Percentiles rank a stretch among this genome's conserved stretches.
Conservation (phyloP, 805 yeast species). For the Pichia heedii region DNA sequence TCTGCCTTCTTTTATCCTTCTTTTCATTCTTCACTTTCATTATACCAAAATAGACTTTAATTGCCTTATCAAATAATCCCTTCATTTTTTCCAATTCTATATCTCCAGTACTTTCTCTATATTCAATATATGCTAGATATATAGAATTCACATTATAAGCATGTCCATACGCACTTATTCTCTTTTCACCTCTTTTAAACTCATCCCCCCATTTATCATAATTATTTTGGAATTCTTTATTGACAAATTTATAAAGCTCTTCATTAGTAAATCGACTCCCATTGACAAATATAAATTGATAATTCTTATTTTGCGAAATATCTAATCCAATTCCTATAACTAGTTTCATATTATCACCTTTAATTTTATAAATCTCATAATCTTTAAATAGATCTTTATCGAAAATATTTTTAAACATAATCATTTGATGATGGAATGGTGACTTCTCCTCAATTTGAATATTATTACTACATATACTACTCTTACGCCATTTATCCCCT, state of each 20-base stretch:
- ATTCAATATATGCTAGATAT: constrained; percentile 23
- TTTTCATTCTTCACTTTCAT: background rate
- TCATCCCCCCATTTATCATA: constrained; percentile 9
- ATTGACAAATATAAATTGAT: constrained; percentile 41
- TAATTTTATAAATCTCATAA: constrained; percentile 23
- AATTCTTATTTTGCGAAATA: constrained; percentile 27
- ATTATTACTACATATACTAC: background rate
- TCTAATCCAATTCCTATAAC: constrained; percentile 33
- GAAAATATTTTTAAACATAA: constrained; percentile 22
- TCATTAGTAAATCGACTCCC: constrained; percentile 25
- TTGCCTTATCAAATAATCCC: background rate
- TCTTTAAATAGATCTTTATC: constrained; percentile 21
- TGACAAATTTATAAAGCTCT: constrained; percentile 16
- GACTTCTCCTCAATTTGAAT: background rate
- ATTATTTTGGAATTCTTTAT: constrained; percentile 19
- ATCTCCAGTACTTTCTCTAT: background rate
- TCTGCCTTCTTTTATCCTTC: background rate
- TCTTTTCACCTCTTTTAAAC: constrained; percentile 9
- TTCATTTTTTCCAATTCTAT: background rate
- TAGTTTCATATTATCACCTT: constrained; percentile 20
- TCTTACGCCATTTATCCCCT: background rate
- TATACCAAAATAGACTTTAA: background rate
- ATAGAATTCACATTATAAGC: constrained; percentile 32
- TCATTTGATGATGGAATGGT: constrained; percentile 3
- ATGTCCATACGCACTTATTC: constrained; percentile 18